Base-by-base conservation (phyloP, 2,329 filamentous ascomycete species). In the Xylariomycetidae sp. region DNA sequence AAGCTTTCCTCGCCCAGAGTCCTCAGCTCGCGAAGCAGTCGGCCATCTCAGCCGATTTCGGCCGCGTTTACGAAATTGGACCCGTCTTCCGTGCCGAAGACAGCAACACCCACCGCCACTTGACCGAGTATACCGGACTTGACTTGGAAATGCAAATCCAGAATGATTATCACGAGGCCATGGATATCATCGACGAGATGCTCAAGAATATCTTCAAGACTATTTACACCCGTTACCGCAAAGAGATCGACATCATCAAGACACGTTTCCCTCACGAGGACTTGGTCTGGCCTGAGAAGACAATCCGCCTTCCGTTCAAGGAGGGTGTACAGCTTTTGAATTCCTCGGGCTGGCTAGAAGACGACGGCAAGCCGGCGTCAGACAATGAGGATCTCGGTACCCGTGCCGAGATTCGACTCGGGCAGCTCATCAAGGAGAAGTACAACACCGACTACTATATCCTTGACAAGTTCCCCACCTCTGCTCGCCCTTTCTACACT, bases 1-100 rank as follows among this genome's bases (percentile, higher is more conserved):
- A 76, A 14, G 89, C 88, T 3, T 95, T 92, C 66, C 65, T 95
- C 10, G 89, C 89, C 0, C 89, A 95, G 63, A 93, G 85, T 41
- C 89, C 89, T 6, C 89, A 95, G 59, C 61, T 95, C 43, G 85
- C 86, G 33, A 95, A 95, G 64, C 89, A 95, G 60, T 90, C 94
- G 84, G 76, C 79, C 32, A 87, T 95, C 25, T 85, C 87, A 5
- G 82, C 88, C 18, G 89, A 95, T 56, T 92, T 95, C 54, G 82
- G 82, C 37, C 79, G 81, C 31, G 89, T 95, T 6, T 95, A 90
- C 52, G 89, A 95, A 56, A 81, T 92, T 44, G 86, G 86, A 12
- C 80, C 85, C 2, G 88, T 95, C 6, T 95, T 95, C 70, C 79
- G 89, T 47, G 89, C 89, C 1, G 89, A 95, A 57, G 93, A 95